phyloP scores from a whole-genome alignment of 2,329 filamentous ascomycete genomes.

The Colletotrichum horii region DNA sequence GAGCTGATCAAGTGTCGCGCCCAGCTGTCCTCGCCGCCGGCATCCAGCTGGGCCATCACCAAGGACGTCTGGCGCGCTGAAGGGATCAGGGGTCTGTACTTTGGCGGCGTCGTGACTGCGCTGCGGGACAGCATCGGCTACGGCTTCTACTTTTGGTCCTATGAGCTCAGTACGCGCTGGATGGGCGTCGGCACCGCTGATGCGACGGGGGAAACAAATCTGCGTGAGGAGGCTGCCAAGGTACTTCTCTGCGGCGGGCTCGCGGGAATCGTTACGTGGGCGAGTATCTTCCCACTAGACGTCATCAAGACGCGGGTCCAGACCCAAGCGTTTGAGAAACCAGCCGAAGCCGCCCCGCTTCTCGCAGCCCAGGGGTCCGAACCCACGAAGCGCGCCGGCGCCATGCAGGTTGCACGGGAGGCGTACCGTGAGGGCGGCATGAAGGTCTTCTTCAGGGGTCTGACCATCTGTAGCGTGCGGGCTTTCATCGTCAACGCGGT shows the following conservation, averaged over 20 bases:
- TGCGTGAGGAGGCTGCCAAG: slow-evolving; percentile 58
- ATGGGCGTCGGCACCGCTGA: slow-evolving; percentile 42
- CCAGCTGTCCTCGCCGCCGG: slow-evolving; percentile 61
- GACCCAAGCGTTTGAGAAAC: slow-evolving; percentile 58
- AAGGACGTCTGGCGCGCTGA: slow-evolving; percentile 61
- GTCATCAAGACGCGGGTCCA: slow-evolving; percentile 94
- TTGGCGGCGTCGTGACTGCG: slow-evolving; percentile 81
- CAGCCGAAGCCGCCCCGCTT: slow-evolving; percentile 32
- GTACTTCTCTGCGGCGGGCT: slow-evolving; percentile 84
- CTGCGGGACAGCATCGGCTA: slow-evolving; percentile 90
- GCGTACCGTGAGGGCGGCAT: slow-evolving; percentile 70
- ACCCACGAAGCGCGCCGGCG: slow-evolving; percentile 44
- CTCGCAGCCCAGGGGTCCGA: slow-evolving; percentile 30
- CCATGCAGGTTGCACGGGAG: slow-evolving; percentile 67
- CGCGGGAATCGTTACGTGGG: slow-evolving; percentile 88
- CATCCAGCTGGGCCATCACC: slow-evolving; percentile 69
- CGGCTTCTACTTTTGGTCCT: slow-evolving; percentile 96
- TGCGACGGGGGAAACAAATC: slow-evolving; percentile 21
- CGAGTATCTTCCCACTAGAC: slow-evolving; percentile 88
- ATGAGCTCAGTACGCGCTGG: slow-evolving; percentile 74
- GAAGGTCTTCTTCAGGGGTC: slow-evolving; percentile 71
- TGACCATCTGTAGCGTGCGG: slow-evolving; percentile 81
- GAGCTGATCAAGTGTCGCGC: slow-evolving; percentile 91
- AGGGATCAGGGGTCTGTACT: slow-evolving; percentile 76
- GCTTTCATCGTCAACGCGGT: slow-evolving; percentile 94